These are phyloP conservation scores for Pseudogymnoascus sp. DNA, from an alignment of 2,329 filamentous ascomycete species.

Conservation along the genomic window DNA sequence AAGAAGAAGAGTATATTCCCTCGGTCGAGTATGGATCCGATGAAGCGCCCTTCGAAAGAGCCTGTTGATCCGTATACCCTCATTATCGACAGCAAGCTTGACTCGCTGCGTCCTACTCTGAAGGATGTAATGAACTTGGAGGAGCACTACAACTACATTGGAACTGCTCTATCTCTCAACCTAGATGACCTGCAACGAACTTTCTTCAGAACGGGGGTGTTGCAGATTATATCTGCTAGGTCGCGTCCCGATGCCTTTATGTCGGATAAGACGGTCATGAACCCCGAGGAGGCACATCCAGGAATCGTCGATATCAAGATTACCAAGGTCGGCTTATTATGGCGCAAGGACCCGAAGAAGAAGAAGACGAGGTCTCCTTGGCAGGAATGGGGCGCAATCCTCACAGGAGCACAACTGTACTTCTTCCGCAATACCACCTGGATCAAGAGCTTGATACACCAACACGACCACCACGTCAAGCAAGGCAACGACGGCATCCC, in stretches of 20 bases:
- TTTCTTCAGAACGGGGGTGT: slow-evolving; percentile 82
- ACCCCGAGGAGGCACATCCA: slow-evolving; percentile 77
- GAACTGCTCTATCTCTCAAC: slow-evolving; percentile 67
- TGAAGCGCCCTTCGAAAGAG: slow-evolving; percentile 62
- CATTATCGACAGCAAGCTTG: slow-evolving; percentile 83
- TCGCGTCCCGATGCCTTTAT: slow-evolving; percentile 95
- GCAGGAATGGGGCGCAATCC: slow-evolving; percentile 97
- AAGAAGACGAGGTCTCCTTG: slow-evolving; percentile 91
- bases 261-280: slow-evolving; percentile 74
- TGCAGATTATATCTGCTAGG: slow-evolving; percentile 90
- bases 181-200: slow-evolving; percentile 75
- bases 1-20: slow-evolving; percentile 59
- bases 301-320: slow-evolving; percentile 97
- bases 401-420: slow-evolving; percentile 95
- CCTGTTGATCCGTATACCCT: slow-evolving; percentile 92
- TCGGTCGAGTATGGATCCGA: slow-evolving; percentile 53
- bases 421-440: slow-evolving; percentile 91
- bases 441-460: slow-evolving; percentile 84
- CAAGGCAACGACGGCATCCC: slow-evolving; percentile 67
- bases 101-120: slow-evolving; percentile 72
- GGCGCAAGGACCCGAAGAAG: slow-evolving; percentile 90
- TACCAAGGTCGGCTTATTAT: slow-evolving; percentile 88
- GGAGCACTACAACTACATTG: slow-evolving; percentile 83
- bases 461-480: slow-evolving; percentile 76
- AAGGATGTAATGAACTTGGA: slow-evolving; percentile 90